Base-by-base conservation (phyloP, 208 protist genomes). In the Phytomonas sp. region DNA sequence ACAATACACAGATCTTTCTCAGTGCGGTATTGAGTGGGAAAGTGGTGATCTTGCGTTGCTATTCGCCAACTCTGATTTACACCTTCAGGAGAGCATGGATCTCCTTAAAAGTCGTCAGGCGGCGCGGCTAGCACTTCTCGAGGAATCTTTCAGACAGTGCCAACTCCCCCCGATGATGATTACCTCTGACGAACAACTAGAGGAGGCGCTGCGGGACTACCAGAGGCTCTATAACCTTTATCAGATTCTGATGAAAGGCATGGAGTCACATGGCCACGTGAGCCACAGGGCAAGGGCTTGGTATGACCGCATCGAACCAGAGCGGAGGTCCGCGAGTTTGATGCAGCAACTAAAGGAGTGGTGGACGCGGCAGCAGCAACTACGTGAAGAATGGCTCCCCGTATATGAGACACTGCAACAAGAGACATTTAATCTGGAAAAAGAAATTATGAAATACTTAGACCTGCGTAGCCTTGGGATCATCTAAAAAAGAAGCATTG, bases 261-360 rank as follows among this genome's bases (percentile, higher is more conserved):
- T 56, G 46, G 46, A 56, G 20, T 56, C 46, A 6, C 46, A 56
- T 56, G 23, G 46, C 46, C 20, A 56, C 4, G 46, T 56, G 23
- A 56, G 46, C 46, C 20, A 56, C 23, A 56, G 46, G 20, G 46
- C 46, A 56, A 56, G 20, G 46, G 46, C 46, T 56, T 56, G 46
- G 46, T 56, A 56, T 17, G 46, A 56, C 6, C 46, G 46, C 20
- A 56, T 56, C 46, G 46, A 17, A 8, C 46, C 46, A 23, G 46
- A 56, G 46, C 46, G 46, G 46, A 20, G 46, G 20, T 56, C 46
- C 4, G 46, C 8, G 6, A 56, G 46, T 26, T 56, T 56, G 46
- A 56, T 56, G 46, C 46, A 56, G 46, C 46, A 56, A 56, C 46
- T 56, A 56, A 56, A 56, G 46, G 46, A 56, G 46, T 56, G 46